phyloP scores from a whole-genome alignment of 1,284 basidiomycete species.

The Ceratobasidium sp. region DNA sequence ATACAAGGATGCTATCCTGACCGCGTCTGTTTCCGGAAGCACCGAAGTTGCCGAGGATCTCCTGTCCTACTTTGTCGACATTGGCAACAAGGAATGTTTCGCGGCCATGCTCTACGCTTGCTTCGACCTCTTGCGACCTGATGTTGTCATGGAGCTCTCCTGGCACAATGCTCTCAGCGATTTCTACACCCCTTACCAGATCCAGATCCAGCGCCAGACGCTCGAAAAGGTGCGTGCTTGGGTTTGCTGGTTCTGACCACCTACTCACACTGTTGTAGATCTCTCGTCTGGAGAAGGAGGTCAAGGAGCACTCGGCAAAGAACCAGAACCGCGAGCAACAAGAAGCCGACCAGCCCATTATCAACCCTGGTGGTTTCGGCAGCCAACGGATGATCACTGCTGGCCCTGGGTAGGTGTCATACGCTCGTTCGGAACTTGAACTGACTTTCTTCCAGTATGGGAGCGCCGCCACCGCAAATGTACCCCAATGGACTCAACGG shows the following conservation, averaged over 20 bases:
- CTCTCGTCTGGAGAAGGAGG: slow-evolving; percentile 78
- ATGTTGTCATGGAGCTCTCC: slow-evolving; percentile 91
- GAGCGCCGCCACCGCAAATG: slow-evolving; percentile 48
- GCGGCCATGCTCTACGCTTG: slow-evolving; percentile 88
- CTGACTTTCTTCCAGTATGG: slow-evolving; percentile 33
- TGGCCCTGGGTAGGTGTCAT: slow-evolving; percentile 60
- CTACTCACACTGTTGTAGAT: slow-evolving; percentile 55
- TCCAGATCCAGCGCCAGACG: slow-evolving; percentile 82
- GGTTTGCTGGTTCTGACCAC: slow-evolving; percentile 38
- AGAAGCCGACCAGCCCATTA: slow-evolving; percentile 80
- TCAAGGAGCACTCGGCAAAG: slow-evolving; percentile 81
- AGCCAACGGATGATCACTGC: slow-evolving; percentile 67
- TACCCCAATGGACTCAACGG: slow-evolving; percentile 56
- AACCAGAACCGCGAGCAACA: slow-evolving; percentile 85
- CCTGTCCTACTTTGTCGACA: slow-evolving; percentile 92
- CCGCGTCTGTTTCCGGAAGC: slow-evolving; percentile 81
- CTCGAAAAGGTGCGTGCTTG: slow-evolving; percentile 62
- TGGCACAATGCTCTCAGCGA: slow-evolving; percentile 96
- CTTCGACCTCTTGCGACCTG: slow-evolving; percentile 91
- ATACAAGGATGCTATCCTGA: slow-evolving; percentile 95
- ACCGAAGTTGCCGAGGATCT: slow-evolving; percentile 93
- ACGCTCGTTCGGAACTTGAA: slow-evolving; percentile 18
- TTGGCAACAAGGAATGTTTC: slow-evolving; percentile 98
- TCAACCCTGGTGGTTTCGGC: slow-evolving; percentile 74
- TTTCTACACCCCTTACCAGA: slow-evolving; percentile 94